Conservation (phyloP, 2,329 filamentous ascomycete genomes). For the Beauveria medogensis region DNA sequence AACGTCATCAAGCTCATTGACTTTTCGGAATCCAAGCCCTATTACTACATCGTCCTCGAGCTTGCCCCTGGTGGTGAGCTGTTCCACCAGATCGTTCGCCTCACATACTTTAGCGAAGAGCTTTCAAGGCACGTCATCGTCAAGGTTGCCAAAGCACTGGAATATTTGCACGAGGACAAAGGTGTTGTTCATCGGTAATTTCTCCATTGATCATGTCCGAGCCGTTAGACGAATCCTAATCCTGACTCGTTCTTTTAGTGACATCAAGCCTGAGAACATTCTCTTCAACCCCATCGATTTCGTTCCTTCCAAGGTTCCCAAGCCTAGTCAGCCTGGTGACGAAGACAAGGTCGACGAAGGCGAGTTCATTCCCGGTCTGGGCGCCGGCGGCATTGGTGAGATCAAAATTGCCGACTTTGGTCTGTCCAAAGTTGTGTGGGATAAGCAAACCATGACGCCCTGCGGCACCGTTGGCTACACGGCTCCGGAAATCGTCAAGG, state of each 20-base stretch:
- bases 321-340: conserved; percentile 76
- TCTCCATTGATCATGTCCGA: conserved; percentile 18
- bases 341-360: conserved; percentile 97
- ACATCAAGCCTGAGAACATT: conserved; percentile 98
- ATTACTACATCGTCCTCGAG: conserved; percentile 96
- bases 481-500: conserved; percentile 96
- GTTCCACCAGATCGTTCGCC: conserved; percentile 95
- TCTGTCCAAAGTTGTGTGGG: conserved; percentile 96
- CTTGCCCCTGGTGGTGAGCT: conserved; percentile 91
- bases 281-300: conserved; percentile 83
- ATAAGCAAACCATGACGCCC: conserved; percentile 97
- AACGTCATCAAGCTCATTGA: conserved; percentile 93
- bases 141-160: conserved; percentile 88
- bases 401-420: conserved; percentile 99
- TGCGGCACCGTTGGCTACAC: conserved; percentile 98
- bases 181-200: conserved; percentile 93
- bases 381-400: conserved; percentile 80
- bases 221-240: background rate
- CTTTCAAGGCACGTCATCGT: conserved; percentile 89
- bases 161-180: conserved; percentile 89
- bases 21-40: conserved; percentile 87
- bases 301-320: conserved; percentile 69
- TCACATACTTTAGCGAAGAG: conserved; percentile 98
- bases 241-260: conserved; percentile 44
- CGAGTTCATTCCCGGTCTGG: conserved; percentile 75